Evolutionary conservation across 768 basidiomycete species (phyloP).

Genomic region (Imleria badia): DNA sequence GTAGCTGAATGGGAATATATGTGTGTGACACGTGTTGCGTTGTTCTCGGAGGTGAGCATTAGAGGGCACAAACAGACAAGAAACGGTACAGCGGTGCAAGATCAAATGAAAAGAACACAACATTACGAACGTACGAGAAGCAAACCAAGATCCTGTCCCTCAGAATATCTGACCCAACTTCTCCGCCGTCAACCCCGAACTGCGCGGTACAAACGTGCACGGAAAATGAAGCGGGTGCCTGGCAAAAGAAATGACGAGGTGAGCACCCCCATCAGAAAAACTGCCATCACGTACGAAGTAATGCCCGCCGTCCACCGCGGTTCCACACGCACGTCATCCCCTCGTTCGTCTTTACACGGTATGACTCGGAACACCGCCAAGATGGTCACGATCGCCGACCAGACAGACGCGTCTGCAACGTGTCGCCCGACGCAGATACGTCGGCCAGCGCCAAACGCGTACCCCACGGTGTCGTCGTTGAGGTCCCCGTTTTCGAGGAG

Average conservation of each 20-base stretch:
- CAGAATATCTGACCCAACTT: constrained; percentile 21
- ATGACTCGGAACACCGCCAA: constrained; percentile 37
- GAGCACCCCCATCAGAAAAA: background rate
- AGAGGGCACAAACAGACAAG: background rate
- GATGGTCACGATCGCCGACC: constrained; percentile 34
- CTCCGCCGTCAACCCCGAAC: constrained; percentile 11
- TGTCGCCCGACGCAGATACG: constrained; percentile 41
- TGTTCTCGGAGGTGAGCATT: background rate
- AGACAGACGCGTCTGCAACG: constrained; percentile 42
- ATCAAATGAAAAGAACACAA: background rate
- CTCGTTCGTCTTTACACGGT: constrained; percentile 27
- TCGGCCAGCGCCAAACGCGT: constrained; percentile 39
- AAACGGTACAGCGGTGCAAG: background rate
- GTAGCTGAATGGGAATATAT: background rate
- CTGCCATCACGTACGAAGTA: constrained; percentile 23
- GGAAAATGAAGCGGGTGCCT: constrained; percentile 29
- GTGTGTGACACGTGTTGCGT: background rate
- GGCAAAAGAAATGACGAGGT: background rate
- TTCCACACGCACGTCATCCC: constrained; percentile 20
- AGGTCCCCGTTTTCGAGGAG: constrained; percentile 20
- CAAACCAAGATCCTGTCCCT: background rate
- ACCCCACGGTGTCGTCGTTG: constrained; percentile 30
- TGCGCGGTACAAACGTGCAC: constrained; percentile 27
- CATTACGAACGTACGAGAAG: background rate
- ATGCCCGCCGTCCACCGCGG: constrained; percentile 26